A percentile compares a stretch with the other conserved stretches of the same genome.
Conservation (phyloP, 176 grass and related monocot species). For the Hsuehochloa calcarea region DNA sequence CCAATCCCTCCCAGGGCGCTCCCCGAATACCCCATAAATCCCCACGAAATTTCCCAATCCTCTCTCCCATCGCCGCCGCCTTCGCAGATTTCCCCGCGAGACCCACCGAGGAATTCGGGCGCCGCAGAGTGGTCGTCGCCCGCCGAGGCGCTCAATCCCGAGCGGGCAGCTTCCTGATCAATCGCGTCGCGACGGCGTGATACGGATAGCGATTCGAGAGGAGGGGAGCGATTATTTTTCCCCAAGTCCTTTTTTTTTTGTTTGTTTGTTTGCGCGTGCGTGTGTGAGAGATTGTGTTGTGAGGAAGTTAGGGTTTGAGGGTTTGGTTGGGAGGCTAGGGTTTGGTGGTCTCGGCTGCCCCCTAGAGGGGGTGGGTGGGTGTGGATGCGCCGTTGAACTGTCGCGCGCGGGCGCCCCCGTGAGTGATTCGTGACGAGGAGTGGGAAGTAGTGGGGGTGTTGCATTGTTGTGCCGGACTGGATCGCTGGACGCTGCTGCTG, state of each 20-base stretch:
- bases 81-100: constrained; percentile 25
- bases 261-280: background rate
- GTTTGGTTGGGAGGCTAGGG: constrained; percentile 15
- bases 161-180: constrained; percentile 1
- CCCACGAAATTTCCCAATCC: constrained; percentile 35
- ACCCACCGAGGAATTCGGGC: background rate
- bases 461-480: constrained; percentile 29
- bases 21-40: constrained; percentile 28
- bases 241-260: background rate
- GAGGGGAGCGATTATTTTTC: background rate
- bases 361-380: background rate
- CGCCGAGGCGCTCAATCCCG: background rate
- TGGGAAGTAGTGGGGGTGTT: background rate
- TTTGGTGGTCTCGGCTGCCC: constrained; percentile 16
- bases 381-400: constrained; percentile 15
- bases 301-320: constrained; percentile 17
- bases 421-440: background rate
- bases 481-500: constrained; percentile 20
- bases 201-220: background rate
- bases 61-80: background rate
- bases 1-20: constrained; percentile 15
- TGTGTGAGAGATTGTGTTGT: background rate
- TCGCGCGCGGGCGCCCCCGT: background rate
- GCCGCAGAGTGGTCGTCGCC: background rate
- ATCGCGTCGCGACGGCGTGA: background rate